phyloP scores from a whole-genome alignment of 1,139 yeast genomes.

The Yamadazyma siamensis region DNA sequence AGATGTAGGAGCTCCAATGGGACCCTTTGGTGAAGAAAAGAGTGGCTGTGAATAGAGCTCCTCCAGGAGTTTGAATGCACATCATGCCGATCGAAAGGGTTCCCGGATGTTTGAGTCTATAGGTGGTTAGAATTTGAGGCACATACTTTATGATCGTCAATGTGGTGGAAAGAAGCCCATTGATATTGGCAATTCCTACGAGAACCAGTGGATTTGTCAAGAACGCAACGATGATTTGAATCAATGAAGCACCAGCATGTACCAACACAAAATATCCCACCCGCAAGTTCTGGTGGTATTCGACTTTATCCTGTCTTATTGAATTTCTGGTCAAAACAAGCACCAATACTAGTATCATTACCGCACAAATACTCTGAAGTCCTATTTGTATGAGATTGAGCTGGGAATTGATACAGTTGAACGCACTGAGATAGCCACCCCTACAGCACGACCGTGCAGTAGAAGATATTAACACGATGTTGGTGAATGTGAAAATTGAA shows the following conservation, averaged over 20 bases:
- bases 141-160: constrained; percentile 71
- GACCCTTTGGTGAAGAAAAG: constrained; percentile 71
- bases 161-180: constrained; percentile 61
- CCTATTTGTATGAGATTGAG: constrained; percentile 70
- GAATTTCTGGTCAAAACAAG: constrained; percentile 45
- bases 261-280: constrained; percentile 39
- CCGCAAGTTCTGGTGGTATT: constrained; percentile 38
- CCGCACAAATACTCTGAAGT: constrained; percentile 63
- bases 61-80: constrained; percentile 90
- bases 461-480: constrained; percentile 59
- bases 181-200: constrained; percentile 48
- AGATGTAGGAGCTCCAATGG: constrained; percentile 85
- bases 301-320: constrained; percentile 43
- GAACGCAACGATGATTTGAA: constrained; percentile 31
- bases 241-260: constrained; percentile 34
- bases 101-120: constrained; percentile 69
- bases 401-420: constrained; percentile 69
- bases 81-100: constrained; percentile 78
- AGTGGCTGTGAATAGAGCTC: constrained; percentile 71
- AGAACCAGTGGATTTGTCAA: constrained; percentile 18
- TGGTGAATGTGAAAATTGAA: constrained; percentile 66
- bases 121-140: constrained; percentile 78
- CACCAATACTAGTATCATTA: constrained; percentile 55
- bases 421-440: constrained; percentile 34
- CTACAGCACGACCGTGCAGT: constrained; percentile 54